Evolutionary conservation across 495 filamentous ascomycete genomes (phyloP).

Genomic region (Chlorociboria aeruginascens): DNA sequence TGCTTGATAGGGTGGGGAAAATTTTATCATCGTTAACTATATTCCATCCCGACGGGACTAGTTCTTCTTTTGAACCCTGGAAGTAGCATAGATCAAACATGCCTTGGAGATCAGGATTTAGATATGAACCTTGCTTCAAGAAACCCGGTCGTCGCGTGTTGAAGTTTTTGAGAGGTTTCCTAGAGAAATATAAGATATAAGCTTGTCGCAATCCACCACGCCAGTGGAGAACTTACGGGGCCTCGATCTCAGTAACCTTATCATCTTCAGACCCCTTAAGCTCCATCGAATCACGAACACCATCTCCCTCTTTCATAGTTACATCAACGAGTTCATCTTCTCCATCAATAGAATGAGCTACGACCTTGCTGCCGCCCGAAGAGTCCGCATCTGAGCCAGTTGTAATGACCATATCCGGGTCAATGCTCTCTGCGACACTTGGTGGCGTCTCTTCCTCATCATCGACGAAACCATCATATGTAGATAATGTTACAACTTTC

Average conservation of each 20-base stretch:
- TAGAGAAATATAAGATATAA: background rate
- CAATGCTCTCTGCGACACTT: constrained; percentile 36
- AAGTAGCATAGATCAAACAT: constrained; percentile 62
- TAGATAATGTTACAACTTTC: constrained; percentile 33
- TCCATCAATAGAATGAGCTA: constrained; percentile 67
- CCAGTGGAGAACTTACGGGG: background rate
- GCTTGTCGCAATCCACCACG: background rate
- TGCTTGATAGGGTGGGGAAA: constrained; percentile 44
- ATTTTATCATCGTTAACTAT: constrained; percentile 40
- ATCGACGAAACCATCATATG: constrained; percentile 20
- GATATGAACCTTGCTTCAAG: constrained; percentile 6
- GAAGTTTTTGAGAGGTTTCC: constrained; percentile 2
- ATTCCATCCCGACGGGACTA: constrained; percentile 54
- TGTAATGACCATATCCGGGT: constrained; percentile 60
- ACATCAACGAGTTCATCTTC: constrained; percentile 90
- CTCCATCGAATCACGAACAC: background rate
- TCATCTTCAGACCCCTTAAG: background rate
- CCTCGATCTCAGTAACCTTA: background rate
- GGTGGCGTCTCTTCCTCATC: constrained; percentile 37
- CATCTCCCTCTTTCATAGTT: constrained; percentile 53
- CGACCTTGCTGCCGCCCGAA: constrained; percentile 53
- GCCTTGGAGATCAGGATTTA: constrained; percentile 42
- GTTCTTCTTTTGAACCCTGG: constrained; percentile 35
- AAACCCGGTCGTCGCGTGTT: constrained; percentile 15
- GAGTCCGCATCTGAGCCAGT: constrained; percentile 64